Evolutionary conservation across 2,329 filamentous ascomycete species (phyloP).

Genomic region (Rhexocercosporidium sp.): DNA sequence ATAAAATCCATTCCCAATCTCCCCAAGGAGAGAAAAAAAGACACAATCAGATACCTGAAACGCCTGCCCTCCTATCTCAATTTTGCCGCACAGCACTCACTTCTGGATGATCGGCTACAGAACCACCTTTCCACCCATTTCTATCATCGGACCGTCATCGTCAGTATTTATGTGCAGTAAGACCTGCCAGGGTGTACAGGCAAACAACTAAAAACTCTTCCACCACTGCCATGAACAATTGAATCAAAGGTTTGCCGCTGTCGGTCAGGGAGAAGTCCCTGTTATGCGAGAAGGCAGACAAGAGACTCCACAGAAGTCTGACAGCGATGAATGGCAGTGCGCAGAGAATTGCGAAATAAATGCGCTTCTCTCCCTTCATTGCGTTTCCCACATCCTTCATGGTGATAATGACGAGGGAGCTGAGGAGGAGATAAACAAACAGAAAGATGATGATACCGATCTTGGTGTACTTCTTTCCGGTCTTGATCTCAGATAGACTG

Average conservation of each 20-base stretch:
- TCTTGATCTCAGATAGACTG: slow-evolving; percentile 27
- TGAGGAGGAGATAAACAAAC: slow-evolving; percentile 36
- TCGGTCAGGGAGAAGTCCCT: slow-evolving; percentile 33
- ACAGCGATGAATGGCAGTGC: slow-evolving; percentile 42
- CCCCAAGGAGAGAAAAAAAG: too few relatives aligned
- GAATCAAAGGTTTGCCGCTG: slow-evolving; percentile 35
- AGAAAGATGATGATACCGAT: slow-evolving; percentile 40
- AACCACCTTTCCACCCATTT: too few relatives aligned
- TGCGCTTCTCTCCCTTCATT: slow-evolving; percentile 37
- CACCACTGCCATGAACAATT: slow-evolving; percentile 41
- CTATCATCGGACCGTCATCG: too few relatives aligned
- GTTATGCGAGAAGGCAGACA: slow-evolving; percentile 37
- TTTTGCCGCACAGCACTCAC: too few relatives aligned
- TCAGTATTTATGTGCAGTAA: slow-evolving; percentile 17
- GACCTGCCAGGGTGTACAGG: slow-evolving; percentile 36
- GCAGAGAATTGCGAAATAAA: slow-evolving; percentile 39
- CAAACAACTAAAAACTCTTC: slow-evolving; percentile 42
- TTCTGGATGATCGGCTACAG: too few relatives aligned
- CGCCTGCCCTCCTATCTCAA: too few relatives aligned
- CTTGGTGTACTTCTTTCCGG: slow-evolving; percentile 33
- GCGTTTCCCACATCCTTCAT: slow-evolving; percentile 36
- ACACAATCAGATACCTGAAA: too few relatives aligned
- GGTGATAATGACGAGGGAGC: slow-evolving; percentile 32
- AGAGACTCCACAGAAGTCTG: slow-evolving; percentile 41
- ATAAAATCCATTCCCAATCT: too few relatives aligned